phyloP scores from a whole-genome alignment of 768 basidiomycete species.

The Mycena polygramma region DNA sequence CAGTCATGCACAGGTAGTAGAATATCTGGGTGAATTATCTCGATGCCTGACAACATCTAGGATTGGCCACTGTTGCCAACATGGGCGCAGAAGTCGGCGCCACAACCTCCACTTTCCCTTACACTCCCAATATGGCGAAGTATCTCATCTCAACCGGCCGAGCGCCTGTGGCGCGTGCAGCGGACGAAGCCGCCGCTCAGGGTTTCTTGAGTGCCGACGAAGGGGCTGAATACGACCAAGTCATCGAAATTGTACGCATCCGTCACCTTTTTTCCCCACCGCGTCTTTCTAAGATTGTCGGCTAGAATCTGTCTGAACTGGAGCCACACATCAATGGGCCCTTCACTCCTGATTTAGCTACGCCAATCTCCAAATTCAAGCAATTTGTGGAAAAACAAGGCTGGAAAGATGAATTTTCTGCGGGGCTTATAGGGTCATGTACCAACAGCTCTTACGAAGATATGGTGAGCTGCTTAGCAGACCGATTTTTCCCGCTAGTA shows the following conservation, averaged over 20 bases:
- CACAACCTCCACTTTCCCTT: constrained; percentile 99
- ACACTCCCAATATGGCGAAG: constrained; percentile 88
- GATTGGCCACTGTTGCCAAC: constrained; percentile 95
- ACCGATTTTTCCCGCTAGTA: constrained; percentile 14
- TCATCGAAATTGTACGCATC: constrained; percentile 87
- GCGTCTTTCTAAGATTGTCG: constrained; percentile 19
- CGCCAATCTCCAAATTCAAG: constrained; percentile 91
- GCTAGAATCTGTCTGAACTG: constrained; percentile 86
- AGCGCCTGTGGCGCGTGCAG: constrained; percentile 85
- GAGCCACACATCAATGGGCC: constrained; percentile 97
- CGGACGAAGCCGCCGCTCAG: constrained; percentile 81
- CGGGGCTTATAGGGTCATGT: constrained; percentile 96
- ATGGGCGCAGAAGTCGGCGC: constrained; percentile 99
- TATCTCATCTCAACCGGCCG: constrained; percentile 94
- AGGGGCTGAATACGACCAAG: constrained; percentile 93
- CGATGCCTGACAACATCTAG: constrained; percentile 49
- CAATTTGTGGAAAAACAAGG: constrained; percentile 84
- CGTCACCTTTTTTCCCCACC: background rate
- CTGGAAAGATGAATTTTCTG: constrained; percentile 95
- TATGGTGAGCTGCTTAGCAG: constrained; percentile 65
- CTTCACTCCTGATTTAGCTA: constrained; percentile 97
- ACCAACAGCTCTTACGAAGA: constrained; percentile 99
- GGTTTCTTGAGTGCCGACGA: constrained; percentile 89
- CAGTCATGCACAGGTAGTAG: constrained; percentile 92
- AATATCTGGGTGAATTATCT: background rate